These are phyloP conservation scores for Vigna hirtella DNA, from an alignment of 306 rosid species.

Conservation along the genomic window DNA sequence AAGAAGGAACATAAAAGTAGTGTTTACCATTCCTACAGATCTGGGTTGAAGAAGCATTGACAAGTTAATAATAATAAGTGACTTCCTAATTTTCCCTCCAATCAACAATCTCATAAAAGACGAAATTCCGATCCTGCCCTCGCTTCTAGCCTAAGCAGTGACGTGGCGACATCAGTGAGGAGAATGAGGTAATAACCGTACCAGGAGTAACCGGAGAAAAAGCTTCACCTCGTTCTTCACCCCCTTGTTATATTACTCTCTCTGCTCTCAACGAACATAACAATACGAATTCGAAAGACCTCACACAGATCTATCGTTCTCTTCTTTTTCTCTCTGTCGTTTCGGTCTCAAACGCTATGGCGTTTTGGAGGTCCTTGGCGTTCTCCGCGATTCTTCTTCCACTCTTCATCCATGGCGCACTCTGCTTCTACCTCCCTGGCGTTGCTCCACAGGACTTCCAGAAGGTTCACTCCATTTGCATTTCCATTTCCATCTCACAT, in stretches of 20 bases:
- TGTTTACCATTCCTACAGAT: conserved; percentile 20
- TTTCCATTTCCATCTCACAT: not conserved
- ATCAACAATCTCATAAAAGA: not conserved
- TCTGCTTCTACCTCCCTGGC: conserved; percentile 94
- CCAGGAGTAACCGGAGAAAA: conserved; percentile 30
- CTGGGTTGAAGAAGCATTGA: not conserved
- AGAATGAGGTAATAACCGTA: conserved; percentile 39
- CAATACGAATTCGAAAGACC: conserved; percentile 35
- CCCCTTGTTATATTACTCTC: conserved; percentile 27
- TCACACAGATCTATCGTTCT: conserved; percentile 43
- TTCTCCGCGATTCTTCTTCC: conserved; percentile 54
- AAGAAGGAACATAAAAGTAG: not conserved
- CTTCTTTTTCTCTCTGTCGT: not conserved
- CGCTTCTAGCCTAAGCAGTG: not conserved
- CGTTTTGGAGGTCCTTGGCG: conserved; percentile 68
- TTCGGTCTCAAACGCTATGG: conserved; percentile 73
- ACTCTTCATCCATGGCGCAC: conserved; percentile 63
- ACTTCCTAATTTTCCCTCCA: not conserved
- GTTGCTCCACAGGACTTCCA: conserved; percentile 96
- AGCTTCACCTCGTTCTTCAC: not conserved
- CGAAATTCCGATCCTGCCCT: conserved; percentile 37
- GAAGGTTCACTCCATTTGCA: conserved; percentile 58
- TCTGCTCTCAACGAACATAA: conserved; percentile 16
- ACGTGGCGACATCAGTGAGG: conserved; percentile 43
- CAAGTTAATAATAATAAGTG: not conserved